phyloP scores from a whole-genome alignment of 2,329 filamentous ascomycete genomes.

The Tolypocladium ophioglossoides region DNA sequence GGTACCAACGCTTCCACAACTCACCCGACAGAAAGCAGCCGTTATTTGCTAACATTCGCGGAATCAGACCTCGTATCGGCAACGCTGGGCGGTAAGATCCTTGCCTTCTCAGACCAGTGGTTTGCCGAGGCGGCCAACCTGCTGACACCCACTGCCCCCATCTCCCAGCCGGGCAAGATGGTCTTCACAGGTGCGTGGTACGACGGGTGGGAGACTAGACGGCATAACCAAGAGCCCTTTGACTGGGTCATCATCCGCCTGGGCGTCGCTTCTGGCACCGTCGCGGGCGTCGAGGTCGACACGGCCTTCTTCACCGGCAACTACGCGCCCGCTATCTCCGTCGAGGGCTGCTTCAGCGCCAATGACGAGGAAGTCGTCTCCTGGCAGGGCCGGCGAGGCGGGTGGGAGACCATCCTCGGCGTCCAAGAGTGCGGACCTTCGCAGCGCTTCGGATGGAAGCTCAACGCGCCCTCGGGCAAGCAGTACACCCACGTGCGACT shows the following conservation, averaged over 20 bases:
- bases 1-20: conserved; percentile 31
- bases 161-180: conserved; percentile 56
- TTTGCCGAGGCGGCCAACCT: conserved; percentile 57
- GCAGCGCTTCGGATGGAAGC: conserved; percentile 63
- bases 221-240: conserved; percentile 53
- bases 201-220: conserved; percentile 59
- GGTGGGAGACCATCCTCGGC: conserved; percentile 63
- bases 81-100: conserved; percentile 50
- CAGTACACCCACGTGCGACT: conserved; percentile 70
- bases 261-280: conserved; percentile 58
- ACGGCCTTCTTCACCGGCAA: conserved; percentile 77
- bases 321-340: conserved; percentile 67
- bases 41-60: neutral
- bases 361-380: conserved; percentile 53
- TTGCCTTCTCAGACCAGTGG: conserved; percentile 58
- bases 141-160: conserved; percentile 51
- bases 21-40: neutral
- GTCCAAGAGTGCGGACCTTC: conserved; percentile 64
- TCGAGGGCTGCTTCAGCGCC: conserved; percentile 62
- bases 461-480: conserved; percentile 47
- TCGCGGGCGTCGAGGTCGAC: conserved; percentile 68
- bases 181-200: conserved; percentile 61
- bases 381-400: conserved; percentile 46
- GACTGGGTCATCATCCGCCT: conserved; percentile 59
- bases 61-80: conserved; percentile 48